Evolutionary conservation across 768 basidiomycete genomes (phyloP), one percentile per base, ranked within the genome.

Genomic region (Amanita pseudoporphyria): DNA sequence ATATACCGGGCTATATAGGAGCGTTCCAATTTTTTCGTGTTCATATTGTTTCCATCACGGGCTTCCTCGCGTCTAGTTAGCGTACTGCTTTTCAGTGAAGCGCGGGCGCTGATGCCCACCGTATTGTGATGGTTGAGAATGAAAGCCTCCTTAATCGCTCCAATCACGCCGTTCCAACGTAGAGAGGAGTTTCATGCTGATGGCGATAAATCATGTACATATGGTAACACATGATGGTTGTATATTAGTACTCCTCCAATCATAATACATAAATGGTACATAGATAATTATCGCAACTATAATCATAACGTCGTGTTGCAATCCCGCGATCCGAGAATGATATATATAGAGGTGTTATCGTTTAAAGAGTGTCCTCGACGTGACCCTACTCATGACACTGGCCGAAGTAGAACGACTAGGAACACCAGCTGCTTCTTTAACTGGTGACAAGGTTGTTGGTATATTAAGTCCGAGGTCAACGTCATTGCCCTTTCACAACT

Each of bases 141-240:
- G 45, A 66, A 69, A 64, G 81, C 85, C 85, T 73, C 72, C 63
- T 78, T 87, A 87, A 89, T 88, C 86, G 78, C 86, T 87, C 83
- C 71, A 64, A 81, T 81, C 80, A 75, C 84, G 71, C 62, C 68
- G 43, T 61, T 61, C 55, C 68, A 63, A 87, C 82, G 83, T 76
- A 58, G 80, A 78, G 69, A 76, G 76, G 84, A 84, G 86, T 88
- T 89, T 89, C 86, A 87, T 88, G 81, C 70, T 70, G 77, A 68
- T 65, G 85, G 85, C 83, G 52, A 86, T 73, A 85, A 53, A 28
- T 49, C 44, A 51, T 51, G 26, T 28, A 28, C 26, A 28, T 4
- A 7, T 28, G 7, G 7, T 28, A 7, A 48, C 31, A 10, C 19
- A n/a, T 21, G 19, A 10, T 16, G 19, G 5, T 19, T 18, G 19